Evolutionary conservation across 495 filamentous ascomycete genomes (phyloP).

Genomic region (Geoglossum glabrum): DNA sequence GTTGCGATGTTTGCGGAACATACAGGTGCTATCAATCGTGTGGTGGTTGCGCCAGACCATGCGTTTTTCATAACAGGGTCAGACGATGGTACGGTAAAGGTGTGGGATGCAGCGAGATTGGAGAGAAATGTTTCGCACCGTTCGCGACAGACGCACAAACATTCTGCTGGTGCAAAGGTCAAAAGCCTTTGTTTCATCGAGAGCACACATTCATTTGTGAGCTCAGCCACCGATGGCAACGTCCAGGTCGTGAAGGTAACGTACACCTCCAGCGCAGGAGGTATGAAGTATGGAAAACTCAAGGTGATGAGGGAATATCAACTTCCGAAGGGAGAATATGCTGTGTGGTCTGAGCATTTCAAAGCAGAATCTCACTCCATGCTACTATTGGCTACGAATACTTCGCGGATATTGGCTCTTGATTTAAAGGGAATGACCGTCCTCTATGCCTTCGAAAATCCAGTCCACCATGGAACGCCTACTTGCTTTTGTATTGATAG

Average conservation of each 20-base stretch:
- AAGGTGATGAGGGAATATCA: conserved; percentile 61
- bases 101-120: conserved; percentile 82
- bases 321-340: conserved; percentile 51
- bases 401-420: conserved; percentile 58
- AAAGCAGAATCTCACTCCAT: conserved; percentile 62
- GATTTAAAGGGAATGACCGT: conserved; percentile 77
- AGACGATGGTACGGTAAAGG: conserved; percentile 76
- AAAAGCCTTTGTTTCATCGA: conserved; percentile 76
- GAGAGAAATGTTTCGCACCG: conserved; percentile 78
- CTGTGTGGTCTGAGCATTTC: conserved; percentile 84
- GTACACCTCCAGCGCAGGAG: conserved; percentile 35
- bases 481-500: conserved; percentile 81
- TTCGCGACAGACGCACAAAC: conserved; percentile 70
- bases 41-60: conserved; percentile 76
- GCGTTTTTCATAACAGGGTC: conserved; percentile 85
- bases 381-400: conserved; percentile 72
- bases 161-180: conserved; percentile 47
- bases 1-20: conserved; percentile 84
- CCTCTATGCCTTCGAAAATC: conserved; percentile 66
- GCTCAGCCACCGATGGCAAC: conserved; percentile 74
- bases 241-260: conserved; percentile 80
- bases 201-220: conserved; percentile 82
- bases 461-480: conserved; percentile 80
- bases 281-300: conserved; percentile 57
- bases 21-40: conserved; percentile 56